phyloP scores from a whole-genome alignment of 306 rosid species.

The Prunus mume region DNA sequence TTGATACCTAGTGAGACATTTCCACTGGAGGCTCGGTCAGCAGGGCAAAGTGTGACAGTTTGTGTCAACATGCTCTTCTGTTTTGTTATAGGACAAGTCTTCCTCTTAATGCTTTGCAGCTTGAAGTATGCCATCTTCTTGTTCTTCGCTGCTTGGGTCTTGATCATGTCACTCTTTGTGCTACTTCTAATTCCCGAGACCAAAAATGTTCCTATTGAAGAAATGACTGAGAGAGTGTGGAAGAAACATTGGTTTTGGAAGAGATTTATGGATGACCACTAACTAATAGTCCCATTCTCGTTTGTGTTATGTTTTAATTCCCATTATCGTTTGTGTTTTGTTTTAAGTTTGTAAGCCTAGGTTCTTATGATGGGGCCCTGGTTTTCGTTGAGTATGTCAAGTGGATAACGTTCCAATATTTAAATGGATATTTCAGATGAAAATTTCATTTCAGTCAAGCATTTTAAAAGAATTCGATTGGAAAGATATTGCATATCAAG shows the following conservation, averaged over 20 bases:
- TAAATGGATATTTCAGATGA: too few species aligned
- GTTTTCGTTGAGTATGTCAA: too few species aligned
- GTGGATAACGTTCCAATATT: too few species aligned
- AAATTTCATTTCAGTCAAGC: too few species aligned
- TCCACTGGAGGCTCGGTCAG: constrained; percentile 74
- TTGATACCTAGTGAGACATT: constrained; percentile 82
- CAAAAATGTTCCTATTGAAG: constrained; percentile 77
- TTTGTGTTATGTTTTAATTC: too few species aligned
- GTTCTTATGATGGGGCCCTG: too few species aligned
- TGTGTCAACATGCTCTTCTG: constrained; percentile 69
- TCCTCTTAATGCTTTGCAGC: constrained; percentile 72
- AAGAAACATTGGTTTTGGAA: constrained; percentile 81
- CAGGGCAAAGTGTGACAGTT: constrained; percentile 67
- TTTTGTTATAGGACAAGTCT: constrained; percentile 68
- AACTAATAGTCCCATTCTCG: neutral
- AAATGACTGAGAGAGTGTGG: constrained; percentile 78
- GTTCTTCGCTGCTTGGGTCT: constrained; percentile 78
- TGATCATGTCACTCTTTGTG: constrained; percentile 56
- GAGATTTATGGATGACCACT: constrained; percentile 43
- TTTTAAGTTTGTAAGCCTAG: too few species aligned
- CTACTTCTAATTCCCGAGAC: constrained; percentile 73
- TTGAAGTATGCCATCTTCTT: constrained; percentile 73
- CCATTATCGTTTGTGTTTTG: too few species aligned
- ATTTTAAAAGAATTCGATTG: too few species aligned
- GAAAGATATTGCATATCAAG: too few species aligned